Percentiles rank a stretch among this genome's conserved stretches.
Conservation (phyloP, 169 alveolate species). For the Babesia ovis region DNA sequence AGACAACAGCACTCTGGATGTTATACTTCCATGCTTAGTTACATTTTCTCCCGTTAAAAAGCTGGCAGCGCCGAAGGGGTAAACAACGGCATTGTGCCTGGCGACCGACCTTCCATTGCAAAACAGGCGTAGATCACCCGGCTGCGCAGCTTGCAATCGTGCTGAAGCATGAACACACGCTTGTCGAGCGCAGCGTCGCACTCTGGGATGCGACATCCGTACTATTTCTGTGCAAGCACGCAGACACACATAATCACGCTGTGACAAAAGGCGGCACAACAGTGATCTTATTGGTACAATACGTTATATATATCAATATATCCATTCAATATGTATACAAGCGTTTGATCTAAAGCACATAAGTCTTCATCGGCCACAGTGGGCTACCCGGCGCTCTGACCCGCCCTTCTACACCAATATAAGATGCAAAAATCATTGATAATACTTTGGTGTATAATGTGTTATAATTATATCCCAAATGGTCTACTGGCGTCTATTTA, state of each 20-base stretch:
- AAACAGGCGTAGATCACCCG: background rate
- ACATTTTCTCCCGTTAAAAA: background rate
- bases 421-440: too few relatives aligned
- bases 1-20: background rate
- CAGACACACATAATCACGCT: background rate
- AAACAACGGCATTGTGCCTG: background rate
- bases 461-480: too few relatives aligned
- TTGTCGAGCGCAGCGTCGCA: background rate
- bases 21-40: background rate
- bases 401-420: too few relatives aligned
- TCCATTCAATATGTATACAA: too few relatives aligned
- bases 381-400: too few relatives aligned
- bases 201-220: background rate
- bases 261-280: background rate
- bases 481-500: too few relatives aligned
- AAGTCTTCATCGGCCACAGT: too few relatives aligned
- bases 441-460: too few relatives aligned
- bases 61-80: background rate
- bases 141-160: background rate
- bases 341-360: too few relatives aligned
- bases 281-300: too few relatives aligned
- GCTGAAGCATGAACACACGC: background rate
- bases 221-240: background rate
- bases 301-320: too few relatives aligned
- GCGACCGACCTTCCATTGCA: background rate